Conservation (phyloP, 129 eudicot species). For the Flaveria ramosissima region DNA sequence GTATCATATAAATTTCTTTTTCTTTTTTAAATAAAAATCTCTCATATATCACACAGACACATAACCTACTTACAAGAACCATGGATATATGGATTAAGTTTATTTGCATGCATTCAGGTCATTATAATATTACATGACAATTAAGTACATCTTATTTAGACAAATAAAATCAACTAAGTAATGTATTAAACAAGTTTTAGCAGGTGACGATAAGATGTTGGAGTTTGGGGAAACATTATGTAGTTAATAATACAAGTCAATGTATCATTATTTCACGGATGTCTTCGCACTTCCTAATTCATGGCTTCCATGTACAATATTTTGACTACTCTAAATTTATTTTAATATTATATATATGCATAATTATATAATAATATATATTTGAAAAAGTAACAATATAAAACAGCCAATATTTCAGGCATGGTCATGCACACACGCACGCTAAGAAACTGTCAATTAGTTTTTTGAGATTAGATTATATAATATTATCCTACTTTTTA, state of each 20-base stretch:
- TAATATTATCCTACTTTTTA: neutral
- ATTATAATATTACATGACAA: neutral
- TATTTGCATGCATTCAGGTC: neutral
- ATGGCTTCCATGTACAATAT: neutral
- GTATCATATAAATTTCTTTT: too few species aligned
- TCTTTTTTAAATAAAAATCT: too few species aligned
- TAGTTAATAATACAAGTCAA: neutral
- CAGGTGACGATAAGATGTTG: neutral
- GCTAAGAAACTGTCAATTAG: neutral
- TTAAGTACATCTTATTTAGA: neutral
- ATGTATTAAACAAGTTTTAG: neutral
- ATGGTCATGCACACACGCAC: neutral
- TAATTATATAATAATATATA: too few species aligned
- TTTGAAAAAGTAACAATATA: neutral
- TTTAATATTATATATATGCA: too few species aligned
- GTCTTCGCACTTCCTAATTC: neutral
- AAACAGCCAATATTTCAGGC: neutral
- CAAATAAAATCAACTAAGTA: neutral
- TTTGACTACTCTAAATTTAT: neutral
- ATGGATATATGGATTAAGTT: neutral
- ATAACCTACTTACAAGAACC: neutral
- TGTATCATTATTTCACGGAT: neutral
- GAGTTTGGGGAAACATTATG: constrained; percentile 1
- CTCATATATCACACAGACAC: too few species aligned
- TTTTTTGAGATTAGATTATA: neutral